phyloP scores from a whole-genome alignment of 345 rosid genomes.

The Arabis alpina region DNA sequence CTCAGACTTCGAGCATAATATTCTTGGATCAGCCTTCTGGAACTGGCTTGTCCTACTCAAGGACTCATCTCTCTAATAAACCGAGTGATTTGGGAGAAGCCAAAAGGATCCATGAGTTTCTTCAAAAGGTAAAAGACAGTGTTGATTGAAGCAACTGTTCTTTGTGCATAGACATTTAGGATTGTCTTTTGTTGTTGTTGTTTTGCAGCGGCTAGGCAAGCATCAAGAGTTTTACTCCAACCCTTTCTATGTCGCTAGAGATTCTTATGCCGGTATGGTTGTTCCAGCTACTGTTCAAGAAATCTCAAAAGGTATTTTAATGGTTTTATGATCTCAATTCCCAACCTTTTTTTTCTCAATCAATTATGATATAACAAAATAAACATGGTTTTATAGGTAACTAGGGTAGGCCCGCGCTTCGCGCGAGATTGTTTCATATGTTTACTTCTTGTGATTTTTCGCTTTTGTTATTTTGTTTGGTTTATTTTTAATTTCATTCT shows the following conservation, averaged over 20 bases:
- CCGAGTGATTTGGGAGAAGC: slow-evolving; percentile 52
- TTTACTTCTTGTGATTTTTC: too few relatives aligned
- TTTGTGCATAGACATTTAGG: background rate
- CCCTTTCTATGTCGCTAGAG: too few relatives aligned
- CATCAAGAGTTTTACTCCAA: slow-evolving; percentile 57
- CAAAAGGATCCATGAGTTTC: slow-evolving; percentile 50
- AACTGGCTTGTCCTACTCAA: slow-evolving; percentile 70
- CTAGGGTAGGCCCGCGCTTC: too few relatives aligned
- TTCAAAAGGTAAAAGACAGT: slow-evolving; percentile 45
- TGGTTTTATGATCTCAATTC: too few relatives aligned
- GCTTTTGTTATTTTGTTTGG: too few relatives aligned
- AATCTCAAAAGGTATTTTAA: too few relatives aligned
- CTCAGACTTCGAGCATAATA: slow-evolving; percentile 60
- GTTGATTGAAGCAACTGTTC: background rate
- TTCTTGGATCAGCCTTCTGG: slow-evolving; percentile 69
- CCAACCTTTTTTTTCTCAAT: background rate
- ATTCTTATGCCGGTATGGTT: too few relatives aligned
- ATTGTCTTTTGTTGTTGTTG: background rate
- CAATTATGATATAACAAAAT: background rate
- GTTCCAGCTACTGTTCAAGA: too few relatives aligned
- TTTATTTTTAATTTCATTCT: too few relatives aligned
- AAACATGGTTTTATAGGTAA: slow-evolving; percentile 50
- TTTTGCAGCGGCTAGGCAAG: slow-evolving; percentile 55
- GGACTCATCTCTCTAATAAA: slow-evolving; percentile 33
- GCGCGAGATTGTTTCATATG: too few relatives aligned